Base-by-base conservation (phyloP, 129 eudicot species). In the Chrysanthemum makinoi region DNA sequence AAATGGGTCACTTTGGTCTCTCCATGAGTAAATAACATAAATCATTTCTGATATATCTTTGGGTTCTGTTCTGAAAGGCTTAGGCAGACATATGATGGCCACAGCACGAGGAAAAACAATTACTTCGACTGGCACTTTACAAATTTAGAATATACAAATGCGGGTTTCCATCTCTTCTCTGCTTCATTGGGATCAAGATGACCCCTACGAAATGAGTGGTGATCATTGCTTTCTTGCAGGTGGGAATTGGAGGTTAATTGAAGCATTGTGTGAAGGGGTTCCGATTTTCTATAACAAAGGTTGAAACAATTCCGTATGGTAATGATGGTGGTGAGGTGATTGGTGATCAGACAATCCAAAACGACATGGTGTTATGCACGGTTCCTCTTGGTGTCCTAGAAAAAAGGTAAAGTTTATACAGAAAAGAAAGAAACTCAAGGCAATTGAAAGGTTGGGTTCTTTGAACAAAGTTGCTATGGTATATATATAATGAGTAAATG, bases 171-270 rank as follows among this genome's bases (percentile, higher is more conserved):
- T 19, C 96, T n/a, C n/a, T n/a, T 93, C 24, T 93, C 98, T 39
- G 98, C 98, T 78, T 95, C 1, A 89, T 77, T 93, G 98, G 98
- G 98, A 93, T 79, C 98, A 93, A 81, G 98, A 93, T 67, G 98
- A 93, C 72, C 98, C 96, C 15, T 93, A 89, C 57, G 98, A 93
- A 74, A 93, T 93, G 98, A 95, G 95, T 13, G 98, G 98, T 17
- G 98, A 93, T 73, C 98, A 93, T 68, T 93, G 96, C 80, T 89
- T 93, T 83, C 92, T 93, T 72, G 92, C 98, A 5, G 98, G 98
- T 26, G 96, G 98, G 72, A 93, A 93, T 67, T 77, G 90, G 96
- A 77, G 91, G 72, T 30, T 93, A 66, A 82, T 89, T 33, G 92
- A 81, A 46, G 85, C 69, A 20, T 84, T 93, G 50, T 83, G 95